Base-by-base conservation (phyloP, 805 yeast genomes). In the Starmerella khaoyaiensis region DNA sequence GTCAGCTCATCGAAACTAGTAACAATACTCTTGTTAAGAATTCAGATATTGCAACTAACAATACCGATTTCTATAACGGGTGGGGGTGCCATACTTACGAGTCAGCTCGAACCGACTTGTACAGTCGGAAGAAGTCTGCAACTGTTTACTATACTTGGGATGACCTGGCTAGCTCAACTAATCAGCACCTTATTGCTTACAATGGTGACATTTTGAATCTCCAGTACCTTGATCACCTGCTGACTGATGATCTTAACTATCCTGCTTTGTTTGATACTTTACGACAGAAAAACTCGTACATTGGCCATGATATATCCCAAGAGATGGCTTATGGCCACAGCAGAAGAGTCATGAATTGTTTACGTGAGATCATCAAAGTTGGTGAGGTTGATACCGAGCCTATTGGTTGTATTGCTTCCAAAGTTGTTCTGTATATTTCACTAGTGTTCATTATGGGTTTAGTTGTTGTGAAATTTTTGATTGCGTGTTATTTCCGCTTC, bases 401-500 rank as follows among this genome's bases (percentile, higher is more conserved):
- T 5, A 74, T 90, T 51, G 98, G 98, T 5, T 90, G 98, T 61
- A 75, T 90, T 53, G 93, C 94, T 0, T 83, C 96, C 0, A 63
- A 74, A 37, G 74, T 86, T 27, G 95, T 90, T 1, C 68, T 90
- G 42, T 72, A 74, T 49, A 69, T 79, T 5, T 80, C 96, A 1
- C 67, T 90, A 51, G 76, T 79, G 8, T 83, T 90, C 55, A 86
- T 90, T 50, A 64, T 90, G 40, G 69, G 93, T 2, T 72, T 90
- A 37, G 93, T 84, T 18, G 53, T 76, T 36, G 65, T 66, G 29
- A 86, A 86, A 60, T 90, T 90, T 51, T 39, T 79, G 11, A 65
- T 87, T 56, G 96, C 98, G 0, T 76, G 87, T 54, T 82, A 84
- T 56, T 90, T 78, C 66, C 75, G 79, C 49, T 87, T 95, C 94